phyloP scores from a whole-genome alignment of 2,329 filamentous ascomycete genomes.

The Hypoxylon sp. region DNA sequence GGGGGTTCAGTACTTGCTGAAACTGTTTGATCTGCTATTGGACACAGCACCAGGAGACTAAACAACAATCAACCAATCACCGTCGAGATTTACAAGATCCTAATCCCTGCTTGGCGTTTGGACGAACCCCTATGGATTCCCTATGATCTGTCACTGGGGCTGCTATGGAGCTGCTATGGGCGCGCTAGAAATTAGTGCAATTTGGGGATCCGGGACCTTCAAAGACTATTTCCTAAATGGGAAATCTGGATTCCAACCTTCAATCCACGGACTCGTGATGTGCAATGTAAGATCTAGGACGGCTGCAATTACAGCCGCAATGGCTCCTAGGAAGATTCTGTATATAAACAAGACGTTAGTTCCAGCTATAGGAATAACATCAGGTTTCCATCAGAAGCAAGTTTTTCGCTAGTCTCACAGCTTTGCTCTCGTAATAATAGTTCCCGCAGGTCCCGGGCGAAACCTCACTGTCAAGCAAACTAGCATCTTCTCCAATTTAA shows the following conservation, averaged over 20 bases:
- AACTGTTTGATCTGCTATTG: conserved; percentile 23
- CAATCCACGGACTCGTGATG: conserved; percentile 15
- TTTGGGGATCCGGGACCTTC: conserved; percentile 13
- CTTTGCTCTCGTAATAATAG: neutral
- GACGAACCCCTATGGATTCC: neutral
- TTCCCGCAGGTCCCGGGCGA: conserved; percentile 1
- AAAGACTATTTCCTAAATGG: conserved; percentile 26
- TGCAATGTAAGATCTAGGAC: neutral
- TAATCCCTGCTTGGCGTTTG: conserved; percentile 4
- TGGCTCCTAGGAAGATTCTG: neutral
- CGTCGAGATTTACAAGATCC: conserved; percentile 2
- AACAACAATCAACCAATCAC: neutral
- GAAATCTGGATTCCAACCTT: conserved; percentile 36
- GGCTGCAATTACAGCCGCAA: neutral
- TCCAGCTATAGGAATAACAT: conserved; percentile 10
- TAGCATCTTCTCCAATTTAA: neutral
- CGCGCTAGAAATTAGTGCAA: conserved; percentile 6
- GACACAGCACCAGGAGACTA: neutral
- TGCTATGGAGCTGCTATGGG: neutral
- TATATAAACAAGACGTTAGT: conserved; percentile 33
- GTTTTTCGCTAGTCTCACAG: conserved; percentile 4
- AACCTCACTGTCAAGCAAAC: neutral
- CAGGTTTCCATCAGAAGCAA: conserved; percentile 12
- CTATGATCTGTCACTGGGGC: conserved; percentile 13
- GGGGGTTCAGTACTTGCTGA: conserved; percentile 11